These are phyloP conservation scores for Solanum pinnatisectum DNA, from an alignment of 257 asterid species.

Conservation along the genomic window DNA sequence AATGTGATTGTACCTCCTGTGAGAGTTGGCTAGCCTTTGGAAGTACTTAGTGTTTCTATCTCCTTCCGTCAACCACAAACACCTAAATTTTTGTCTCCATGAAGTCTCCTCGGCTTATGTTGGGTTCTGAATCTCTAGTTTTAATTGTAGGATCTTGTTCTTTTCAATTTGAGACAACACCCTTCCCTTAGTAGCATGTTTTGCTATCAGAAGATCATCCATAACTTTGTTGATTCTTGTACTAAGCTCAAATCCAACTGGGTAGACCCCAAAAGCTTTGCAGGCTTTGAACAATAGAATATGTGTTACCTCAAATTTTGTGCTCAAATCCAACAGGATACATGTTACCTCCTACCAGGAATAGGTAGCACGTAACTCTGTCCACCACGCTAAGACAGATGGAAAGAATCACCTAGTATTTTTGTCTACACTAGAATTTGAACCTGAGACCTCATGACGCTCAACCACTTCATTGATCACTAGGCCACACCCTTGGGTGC, in stretches of 20 bases:
- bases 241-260: no score
- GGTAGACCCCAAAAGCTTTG: no score
- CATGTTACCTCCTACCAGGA: neutral
- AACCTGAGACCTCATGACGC: neutral
- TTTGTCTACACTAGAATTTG: neutral
- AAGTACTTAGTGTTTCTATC: neutral
- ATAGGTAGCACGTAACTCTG: neutral
- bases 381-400: neutral
- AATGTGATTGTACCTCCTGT: neutral
- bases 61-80: neutral
- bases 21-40: neutral
- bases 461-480: no score
- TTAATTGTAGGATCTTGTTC: no score
- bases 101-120: neutral
- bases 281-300: no score
- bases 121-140: no score
- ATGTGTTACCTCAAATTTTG: no score
- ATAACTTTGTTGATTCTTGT: no score
- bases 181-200: no score
- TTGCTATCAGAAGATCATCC: no score
- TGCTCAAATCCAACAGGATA: no score
- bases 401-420: neutral
- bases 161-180: no score
- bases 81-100: neutral
- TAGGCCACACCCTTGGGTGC: neutral